A percentile compares a stretch with the other conserved stretches of the same genome.
These are phyloP conservation scores for Dictyostelium brefeldianum DNA, from an alignment of 78 protist species.

Conservation along the genomic window DNA sequence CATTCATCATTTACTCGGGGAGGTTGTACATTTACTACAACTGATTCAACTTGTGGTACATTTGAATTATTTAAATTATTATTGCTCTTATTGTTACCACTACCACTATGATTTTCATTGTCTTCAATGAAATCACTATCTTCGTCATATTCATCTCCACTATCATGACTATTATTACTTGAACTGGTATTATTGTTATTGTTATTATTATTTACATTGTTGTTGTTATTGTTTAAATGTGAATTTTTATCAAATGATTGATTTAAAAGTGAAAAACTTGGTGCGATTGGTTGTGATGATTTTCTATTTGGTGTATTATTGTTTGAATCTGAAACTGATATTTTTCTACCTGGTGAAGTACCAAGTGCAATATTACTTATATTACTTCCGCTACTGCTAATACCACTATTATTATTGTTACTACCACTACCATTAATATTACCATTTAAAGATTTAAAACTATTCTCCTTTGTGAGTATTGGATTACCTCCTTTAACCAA, in stretches of 20 bases:
- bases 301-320: conserved; percentile 35
- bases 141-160: not conserved
- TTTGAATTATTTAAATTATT: not conserved
- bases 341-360: conserved; percentile 27
- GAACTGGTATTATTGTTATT: not conserved
- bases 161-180: conserved; percentile 2
- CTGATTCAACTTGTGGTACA: conserved; percentile 67
- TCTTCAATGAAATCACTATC: not conserved
- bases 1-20: conserved; percentile 68
- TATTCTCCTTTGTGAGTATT: conserved; percentile 10
- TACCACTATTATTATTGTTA: not conserved
- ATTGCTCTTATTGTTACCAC: not conserved
- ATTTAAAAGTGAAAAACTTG: conserved; percentile 3
- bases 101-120: not conserved
- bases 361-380: not conserved
- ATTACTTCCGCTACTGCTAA: not conserved
- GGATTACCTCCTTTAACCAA: not conserved
- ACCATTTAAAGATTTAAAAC: not conserved
- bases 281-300: conserved; percentile 24
- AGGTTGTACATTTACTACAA: conserved; percentile 75
- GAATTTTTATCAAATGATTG: not conserved
- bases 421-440: not conserved
- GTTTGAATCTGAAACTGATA: not conserved
- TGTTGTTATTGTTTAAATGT: not conserved
- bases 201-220: too few relatives aligned